These are phyloP conservation scores for Narthecium ossifragum DNA, from an alignment of 106 monocot species.

Conservation along the genomic window DNA sequence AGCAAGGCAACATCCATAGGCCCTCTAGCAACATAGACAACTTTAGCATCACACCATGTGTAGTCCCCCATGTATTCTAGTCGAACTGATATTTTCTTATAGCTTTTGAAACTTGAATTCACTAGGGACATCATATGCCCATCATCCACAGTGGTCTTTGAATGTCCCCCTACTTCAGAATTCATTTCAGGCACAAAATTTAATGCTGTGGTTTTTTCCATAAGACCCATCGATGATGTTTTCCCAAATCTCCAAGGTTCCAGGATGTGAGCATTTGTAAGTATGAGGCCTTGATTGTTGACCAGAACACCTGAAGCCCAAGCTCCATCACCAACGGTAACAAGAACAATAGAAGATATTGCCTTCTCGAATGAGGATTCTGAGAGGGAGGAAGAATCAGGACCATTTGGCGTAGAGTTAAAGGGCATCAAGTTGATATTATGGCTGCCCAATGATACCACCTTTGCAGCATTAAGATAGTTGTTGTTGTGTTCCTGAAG, in stretches of 20 bases:
- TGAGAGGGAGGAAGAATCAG: slow-evolving; percentile 8
- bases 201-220: slow-evolving; percentile 15
- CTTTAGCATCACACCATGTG: slow-evolving; percentile 62
- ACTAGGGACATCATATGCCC: slow-evolving; percentile 13
- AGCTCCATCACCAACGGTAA: slow-evolving; percentile 63
- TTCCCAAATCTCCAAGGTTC: slow-evolving; percentile 91
- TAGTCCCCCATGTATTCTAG: slow-evolving; percentile 40
- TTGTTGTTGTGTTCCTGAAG: slow-evolving; percentile 5
- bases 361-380: slow-evolving; percentile 42
- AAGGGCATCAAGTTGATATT: not conserved
- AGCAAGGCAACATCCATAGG: slow-evolving; percentile 89
- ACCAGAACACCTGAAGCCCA: slow-evolving; percentile 95
- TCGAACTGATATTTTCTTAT: slow-evolving; percentile 49
- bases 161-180: slow-evolving; percentile 17
- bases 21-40: slow-evolving; percentile 79
- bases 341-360: slow-evolving; percentile 59
- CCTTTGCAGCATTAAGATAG: slow-evolving; percentile 3
- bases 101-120: slow-evolving; percentile 24
- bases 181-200: not conserved
- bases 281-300: slow-evolving; percentile 64
- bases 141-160: slow-evolving; percentile 1
- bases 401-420: slow-evolving; percentile 1
- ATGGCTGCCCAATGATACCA: not conserved
- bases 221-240: slow-evolving; percentile 28
- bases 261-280: slow-evolving; percentile 92